Percentiles rank a stretch among this genome's conserved stretches.
These are phyloP conservation scores for Coemansia sp. DNA, from an alignment of 192 early-diverging fungal species.

Conservation along the genomic window DNA sequence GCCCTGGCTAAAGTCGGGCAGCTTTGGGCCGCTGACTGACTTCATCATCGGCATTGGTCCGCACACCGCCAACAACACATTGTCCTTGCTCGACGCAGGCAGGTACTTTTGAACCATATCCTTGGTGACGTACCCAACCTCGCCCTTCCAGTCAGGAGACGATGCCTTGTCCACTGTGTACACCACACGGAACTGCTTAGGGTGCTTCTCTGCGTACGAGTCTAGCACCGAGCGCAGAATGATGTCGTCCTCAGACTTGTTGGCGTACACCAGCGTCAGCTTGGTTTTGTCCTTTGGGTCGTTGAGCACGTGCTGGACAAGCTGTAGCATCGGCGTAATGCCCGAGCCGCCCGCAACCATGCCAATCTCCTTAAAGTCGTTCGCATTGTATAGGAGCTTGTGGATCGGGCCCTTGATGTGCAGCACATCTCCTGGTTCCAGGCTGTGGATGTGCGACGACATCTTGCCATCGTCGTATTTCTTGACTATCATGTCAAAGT, in stretches of 20 bases:
- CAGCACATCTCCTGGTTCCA: constrained; percentile 72
- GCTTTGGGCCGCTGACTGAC: constrained; percentile 76
- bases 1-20: constrained; percentile 79
- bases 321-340: constrained; percentile 81
- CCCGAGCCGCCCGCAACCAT: constrained; percentile 88
- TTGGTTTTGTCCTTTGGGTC: constrained; percentile 70
- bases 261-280: constrained; percentile 75
- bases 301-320: constrained; percentile 65
- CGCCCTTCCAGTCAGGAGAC: constrained; percentile 65
- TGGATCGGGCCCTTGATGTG: constrained; percentile 81
- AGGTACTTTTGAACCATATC: constrained; percentile 68
- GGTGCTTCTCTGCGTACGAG: constrained; percentile 56
- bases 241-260: constrained; percentile 76
- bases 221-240: constrained; percentile 70
- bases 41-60: constrained; percentile 74
- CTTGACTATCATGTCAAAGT: constrained; percentile 83
- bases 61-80: constrained; percentile 64
- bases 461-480: constrained; percentile 69
- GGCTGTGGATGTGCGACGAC: constrained; percentile 62
- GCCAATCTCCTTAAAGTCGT: constrained; percentile 64
- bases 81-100: constrained; percentile 58
- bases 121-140: constrained; percentile 72
- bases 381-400: constrained; percentile 69
- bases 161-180: constrained; percentile 65
- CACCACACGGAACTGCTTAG: constrained; percentile 66